phyloP scores from a whole-genome alignment of 2,329 filamentous ascomycete species.

The Aspergillus tanneri region DNA sequence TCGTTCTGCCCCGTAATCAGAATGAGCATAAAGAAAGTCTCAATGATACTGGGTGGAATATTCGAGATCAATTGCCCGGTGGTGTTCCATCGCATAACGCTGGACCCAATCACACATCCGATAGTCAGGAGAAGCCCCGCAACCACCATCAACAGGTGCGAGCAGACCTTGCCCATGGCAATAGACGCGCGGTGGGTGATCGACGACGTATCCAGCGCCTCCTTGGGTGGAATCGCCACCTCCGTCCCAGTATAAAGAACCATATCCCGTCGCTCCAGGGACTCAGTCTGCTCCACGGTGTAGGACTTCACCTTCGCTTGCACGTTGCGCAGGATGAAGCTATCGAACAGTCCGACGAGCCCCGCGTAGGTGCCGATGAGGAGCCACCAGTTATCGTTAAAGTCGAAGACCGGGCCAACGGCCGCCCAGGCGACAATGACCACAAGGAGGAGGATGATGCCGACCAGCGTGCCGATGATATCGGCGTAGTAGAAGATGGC shows the following conservation, averaged over 20 bases:
- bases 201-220: slow-evolving; percentile 4
- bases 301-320: slow-evolving; percentile 31
- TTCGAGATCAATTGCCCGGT: slow-evolving; percentile 39
- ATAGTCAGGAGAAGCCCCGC: slow-evolving; percentile 26
- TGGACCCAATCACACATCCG: slow-evolving; percentile 29
- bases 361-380: slow-evolving; percentile 52
- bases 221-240: slow-evolving; percentile 6
- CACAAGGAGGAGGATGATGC: slow-evolving; percentile 39
- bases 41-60: slow-evolving; percentile 38
- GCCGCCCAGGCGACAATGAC: slow-evolving; percentile 42
- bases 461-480: slow-evolving; percentile 45
- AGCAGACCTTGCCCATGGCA: slow-evolving; percentile 24
- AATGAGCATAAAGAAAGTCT: slow-evolving; percentile 37
- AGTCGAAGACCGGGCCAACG: slow-evolving; percentile 42
- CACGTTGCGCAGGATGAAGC: slow-evolving; percentile 49
- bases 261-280: slow-evolving; percentile 16
- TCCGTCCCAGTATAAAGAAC: too few species aligned
- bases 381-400: slow-evolving; percentile 49
- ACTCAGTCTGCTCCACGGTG: slow-evolving; percentile 15
- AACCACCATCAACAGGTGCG: slow-evolving; percentile 31
- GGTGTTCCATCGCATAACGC: slow-evolving; percentile 32
- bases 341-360: slow-evolving; percentile 47
- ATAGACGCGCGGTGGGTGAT: slow-evolving; percentile 24
- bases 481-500: slow-evolving; percentile 42
- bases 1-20: slow-evolving; percentile 36